Evolutionary conservation across 1,139 yeast species (phyloP), one percentile per base, ranked within the genome.

Genomic region (Geotrichum aggregatum): DNA sequence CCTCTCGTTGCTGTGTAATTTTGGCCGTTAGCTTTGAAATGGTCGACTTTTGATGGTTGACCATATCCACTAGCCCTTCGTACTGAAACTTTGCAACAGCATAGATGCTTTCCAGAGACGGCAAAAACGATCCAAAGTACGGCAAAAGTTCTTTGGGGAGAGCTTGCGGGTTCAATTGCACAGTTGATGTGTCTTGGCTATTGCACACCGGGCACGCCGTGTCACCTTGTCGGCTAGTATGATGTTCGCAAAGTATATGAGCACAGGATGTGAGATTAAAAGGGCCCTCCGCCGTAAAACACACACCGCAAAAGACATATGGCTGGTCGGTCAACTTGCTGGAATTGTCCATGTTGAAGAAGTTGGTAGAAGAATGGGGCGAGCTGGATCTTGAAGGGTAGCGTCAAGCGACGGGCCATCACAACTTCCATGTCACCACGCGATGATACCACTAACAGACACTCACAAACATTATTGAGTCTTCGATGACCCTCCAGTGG

Each of bases 81-180:
- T 45, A 45, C 44, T 57, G 58, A 24, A 52, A 51, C 39, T 47
- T 42, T 1, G 55, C 52, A 33, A 52, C 40, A 1, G 55, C 52
- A 36, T 52, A 52, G 40, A 52, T 49, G 33, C 22, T 35, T 34
- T 52, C 55, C 26, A 52, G 38, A 21, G 41, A 26, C 16, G 52
- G 50, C 33, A 52, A 24, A 30, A 49, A 49, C 14, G 47, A 21
- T n/a, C 36, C 38, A 44, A 52, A 52, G 26, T 52, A 52, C 8
- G 47, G 26, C 28, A 35, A 36, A 11, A 52, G 46, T 24, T 44
- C 47, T 18, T 36, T n/a, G 0, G 55, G 55, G 5, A 52, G 35
- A 31, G 35, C 14, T 11, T 45, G 21, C 10, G 45, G 33, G 21
- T 44, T 34, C n/a, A 49, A 44, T 11, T 47, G 24, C 3, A 52